Evolutionary conservation across 371 early-diverging fungal species (phyloP), one percentile per base, ranked within the genome.

Genomic region (Cladochytrium tenue): DNA sequence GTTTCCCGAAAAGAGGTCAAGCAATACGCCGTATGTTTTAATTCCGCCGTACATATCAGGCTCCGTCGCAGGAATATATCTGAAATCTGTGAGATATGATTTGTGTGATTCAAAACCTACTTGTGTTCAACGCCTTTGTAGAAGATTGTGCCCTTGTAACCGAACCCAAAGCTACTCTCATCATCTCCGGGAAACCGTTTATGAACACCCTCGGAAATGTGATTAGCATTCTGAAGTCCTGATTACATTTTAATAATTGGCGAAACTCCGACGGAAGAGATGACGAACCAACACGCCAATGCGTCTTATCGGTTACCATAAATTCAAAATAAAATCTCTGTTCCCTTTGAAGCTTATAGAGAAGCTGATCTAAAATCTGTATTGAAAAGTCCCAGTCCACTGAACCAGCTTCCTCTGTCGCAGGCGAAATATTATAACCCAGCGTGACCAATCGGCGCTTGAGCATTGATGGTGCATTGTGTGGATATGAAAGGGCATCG

Each of bases 321-420:
- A 81, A 68, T 66, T 84, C 84, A 58, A 73, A 82, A 51, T 79
- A 80, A 43, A 70, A 77, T 33, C 74, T 32, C 53, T 72, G 71
- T 58, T 78, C 78, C 58, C 43, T 60, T 23, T 70, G 69, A n/a
- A 81, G 51, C 32, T 67, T 64, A 3, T 59, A 50, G 28, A 56
- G 7, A 1, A 84, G 56, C 68, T 81, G 81, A 23, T 53, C 60
- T 1, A 82, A 26, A n/a, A 78, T 60, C 32, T 67, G 66, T 33
- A 72, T 32, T 2, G 74, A 70, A 27, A 67, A 60, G 28, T 60
- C 64, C 13, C 56, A 52, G 55, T 82, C 81, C 31, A 79, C 60
- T 15, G 23, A 7, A 13, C 66, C 59, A 3, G 52, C 27, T 1
- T 79, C 79, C 27, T 81, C 83, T 3, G 60, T 71, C 3, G 51